These are phyloP conservation scores for Eimeria maxima DNA, from an alignment of 169 alveolate species.

Conservation along the genomic window DNA sequence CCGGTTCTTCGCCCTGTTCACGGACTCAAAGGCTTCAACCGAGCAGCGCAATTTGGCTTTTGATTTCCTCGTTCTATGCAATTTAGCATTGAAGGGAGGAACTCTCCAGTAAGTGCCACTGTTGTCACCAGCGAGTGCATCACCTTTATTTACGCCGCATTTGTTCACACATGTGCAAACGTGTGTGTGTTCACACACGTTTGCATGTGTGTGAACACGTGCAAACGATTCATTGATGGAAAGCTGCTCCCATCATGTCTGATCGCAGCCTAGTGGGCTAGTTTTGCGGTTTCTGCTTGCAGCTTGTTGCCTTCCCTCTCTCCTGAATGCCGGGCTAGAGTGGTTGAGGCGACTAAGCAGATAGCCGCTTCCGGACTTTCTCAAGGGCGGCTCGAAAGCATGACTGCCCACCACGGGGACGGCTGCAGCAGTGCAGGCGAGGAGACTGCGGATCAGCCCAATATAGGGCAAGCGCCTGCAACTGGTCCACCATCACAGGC, in stretches of 20 bases:
- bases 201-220: neutral
- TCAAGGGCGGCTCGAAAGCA: conserved; percentile 68
- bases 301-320: conserved; percentile 69
- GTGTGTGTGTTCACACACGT: no score
- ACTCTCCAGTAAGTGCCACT: conserved; percentile 59
- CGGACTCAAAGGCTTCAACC: conserved; percentile 50
- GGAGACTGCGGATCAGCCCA: conserved; percentile 49
- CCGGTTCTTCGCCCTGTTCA: conserved; percentile 64
- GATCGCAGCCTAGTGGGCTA: neutral
- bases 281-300: conserved; percentile 12
- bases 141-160: neutral
- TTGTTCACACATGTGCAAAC: no score
- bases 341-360: conserved; percentile 73
- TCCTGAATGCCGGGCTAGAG: conserved; percentile 75
- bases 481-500: neutral
- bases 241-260: neutral
- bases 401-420: conserved; percentile 20
- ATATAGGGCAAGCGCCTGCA: neutral
- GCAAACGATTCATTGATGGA: neutral
- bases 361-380: conserved; percentile 47
- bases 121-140: neutral
- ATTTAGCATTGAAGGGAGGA: conserved; percentile 68
- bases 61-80: conserved; percentile 73
- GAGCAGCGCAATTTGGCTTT: conserved; percentile 71
- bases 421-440: conserved; percentile 63